Evolutionary conservation across 306 rosid species (phyloP).

Genomic region (Alnus glutinosa): DNA sequence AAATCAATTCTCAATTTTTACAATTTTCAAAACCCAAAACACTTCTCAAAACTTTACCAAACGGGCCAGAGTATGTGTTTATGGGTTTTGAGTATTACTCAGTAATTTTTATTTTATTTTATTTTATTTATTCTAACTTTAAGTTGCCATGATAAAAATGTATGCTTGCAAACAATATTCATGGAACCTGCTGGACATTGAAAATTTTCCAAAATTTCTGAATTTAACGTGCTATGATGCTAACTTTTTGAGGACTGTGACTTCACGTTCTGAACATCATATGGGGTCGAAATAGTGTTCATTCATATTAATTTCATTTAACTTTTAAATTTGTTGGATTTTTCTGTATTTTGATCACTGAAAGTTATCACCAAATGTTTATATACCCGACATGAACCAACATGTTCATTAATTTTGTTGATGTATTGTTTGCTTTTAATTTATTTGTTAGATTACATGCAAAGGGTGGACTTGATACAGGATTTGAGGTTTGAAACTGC

Average conservation of each 20-base stretch:
- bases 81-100: not conserved
- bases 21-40: too few relatives aligned
- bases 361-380: not conserved
- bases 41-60: too few relatives aligned
- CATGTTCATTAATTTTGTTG: not conserved
- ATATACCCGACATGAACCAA: not conserved
- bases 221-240: not conserved
- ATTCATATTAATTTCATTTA: not conserved
- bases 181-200: not conserved
- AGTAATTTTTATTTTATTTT: not conserved
- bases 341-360: not conserved
- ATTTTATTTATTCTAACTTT: not conserved
- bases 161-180: not conserved
- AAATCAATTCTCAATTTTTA: too few relatives aligned
- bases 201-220: not conserved
- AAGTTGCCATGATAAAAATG: not conserved
- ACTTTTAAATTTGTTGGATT: not conserved
- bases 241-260: not conserved
- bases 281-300: not conserved
- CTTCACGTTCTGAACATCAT: not conserved
- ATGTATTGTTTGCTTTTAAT: not conserved
- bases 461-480: constrained; percentile 67
- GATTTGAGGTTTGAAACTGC: constrained; percentile 83
- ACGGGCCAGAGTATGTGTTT: not conserved
- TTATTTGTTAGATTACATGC: constrained; percentile 55